These are phyloP conservation scores for Colletotrichum magnum DNA, from an alignment of 2,329 filamentous ascomycete genomes.

Conservation along the genomic window DNA sequence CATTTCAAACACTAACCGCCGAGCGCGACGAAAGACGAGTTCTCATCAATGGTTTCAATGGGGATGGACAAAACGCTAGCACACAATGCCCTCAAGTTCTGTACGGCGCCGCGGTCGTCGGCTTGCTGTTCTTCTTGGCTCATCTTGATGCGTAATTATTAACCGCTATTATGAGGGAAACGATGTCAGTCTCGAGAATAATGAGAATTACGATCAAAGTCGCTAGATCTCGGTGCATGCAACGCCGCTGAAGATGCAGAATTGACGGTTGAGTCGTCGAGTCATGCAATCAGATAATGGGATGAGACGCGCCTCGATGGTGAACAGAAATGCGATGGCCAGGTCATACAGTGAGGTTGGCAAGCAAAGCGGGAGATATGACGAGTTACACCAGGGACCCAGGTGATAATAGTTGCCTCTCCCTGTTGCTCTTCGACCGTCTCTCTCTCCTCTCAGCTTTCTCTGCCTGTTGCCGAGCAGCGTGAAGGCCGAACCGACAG, in stretches of 20 bases:
- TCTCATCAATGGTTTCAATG: constrained; percentile 1
- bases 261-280: not conserved
- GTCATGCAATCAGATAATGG: not conserved
- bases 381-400: no score
- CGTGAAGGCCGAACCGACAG: constrained; percentile 6
- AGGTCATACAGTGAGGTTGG: no score
- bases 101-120: not conserved
- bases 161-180: not conserved
- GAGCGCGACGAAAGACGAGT: constrained; percentile 23
- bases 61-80: constrained; percentile 11
- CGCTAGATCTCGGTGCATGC: not conserved
- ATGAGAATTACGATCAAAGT: no score
- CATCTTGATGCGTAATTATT: constrained; percentile 3
- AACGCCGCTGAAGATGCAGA: not conserved
- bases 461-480: not conserved
- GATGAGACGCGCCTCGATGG: not conserved
- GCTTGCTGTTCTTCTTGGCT: not conserved
- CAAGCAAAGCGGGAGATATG: no score
- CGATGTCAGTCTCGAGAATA: not conserved
- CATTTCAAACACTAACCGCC: constrained; percentile 16
- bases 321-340: no score
- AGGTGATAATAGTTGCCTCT: no score
- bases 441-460: not conserved
- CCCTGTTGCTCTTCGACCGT: no score
- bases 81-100: constrained; percentile 1